A percentile compares a stretch with the other conserved stretches of the same genome.
phyloP scores from a whole-genome alignment of 495 filamentous ascomycete genomes.

The Hyaloscypha variabilis region DNA sequence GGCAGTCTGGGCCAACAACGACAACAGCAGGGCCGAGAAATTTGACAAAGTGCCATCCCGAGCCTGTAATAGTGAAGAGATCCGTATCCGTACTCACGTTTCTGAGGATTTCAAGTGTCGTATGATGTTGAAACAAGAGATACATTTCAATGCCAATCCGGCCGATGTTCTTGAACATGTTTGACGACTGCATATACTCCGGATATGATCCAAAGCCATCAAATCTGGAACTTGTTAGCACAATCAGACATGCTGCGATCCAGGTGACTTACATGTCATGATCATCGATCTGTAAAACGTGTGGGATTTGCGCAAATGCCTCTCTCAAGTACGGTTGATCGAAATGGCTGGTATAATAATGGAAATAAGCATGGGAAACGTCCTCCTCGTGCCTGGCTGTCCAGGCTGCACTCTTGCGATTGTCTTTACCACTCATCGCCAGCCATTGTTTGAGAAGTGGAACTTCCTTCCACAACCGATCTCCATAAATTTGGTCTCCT shows the following conservation, averaged over 20 bases:
- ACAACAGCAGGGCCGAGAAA: constrained; percentile 91
- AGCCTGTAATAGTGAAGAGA: constrained; percentile 94
- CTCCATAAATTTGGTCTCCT: constrained; percentile 94
- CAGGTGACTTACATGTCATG: constrained; percentile 90
- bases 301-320: constrained; percentile 96
- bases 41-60: constrained; percentile 98
- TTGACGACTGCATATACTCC: constrained; percentile 96
- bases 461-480: constrained; percentile 95
- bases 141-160: constrained; percentile 99
- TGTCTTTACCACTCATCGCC: constrained; percentile 85
- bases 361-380: constrained; percentile 93
- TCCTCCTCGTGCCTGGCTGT: constrained; percentile 94
- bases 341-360: constrained; percentile 97
- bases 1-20: constrained; percentile 85
- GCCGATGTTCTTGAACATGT: constrained; percentile 98
- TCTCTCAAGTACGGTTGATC: constrained; percentile 93
- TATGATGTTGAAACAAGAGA: constrained; percentile 98
- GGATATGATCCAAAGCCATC: constrained; percentile 98
- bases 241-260: background rate
- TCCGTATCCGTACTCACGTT: constrained; percentile 84
- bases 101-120: constrained; percentile 89
- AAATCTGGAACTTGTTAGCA: constrained; percentile 58
- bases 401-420: constrained; percentile 86
- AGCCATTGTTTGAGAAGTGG: constrained; percentile 93
- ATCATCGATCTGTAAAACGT: constrained; percentile 90